Evolutionary conservation across 306 rosid species (phyloP).

Genomic region (Casuarina equisetifolia): DNA sequence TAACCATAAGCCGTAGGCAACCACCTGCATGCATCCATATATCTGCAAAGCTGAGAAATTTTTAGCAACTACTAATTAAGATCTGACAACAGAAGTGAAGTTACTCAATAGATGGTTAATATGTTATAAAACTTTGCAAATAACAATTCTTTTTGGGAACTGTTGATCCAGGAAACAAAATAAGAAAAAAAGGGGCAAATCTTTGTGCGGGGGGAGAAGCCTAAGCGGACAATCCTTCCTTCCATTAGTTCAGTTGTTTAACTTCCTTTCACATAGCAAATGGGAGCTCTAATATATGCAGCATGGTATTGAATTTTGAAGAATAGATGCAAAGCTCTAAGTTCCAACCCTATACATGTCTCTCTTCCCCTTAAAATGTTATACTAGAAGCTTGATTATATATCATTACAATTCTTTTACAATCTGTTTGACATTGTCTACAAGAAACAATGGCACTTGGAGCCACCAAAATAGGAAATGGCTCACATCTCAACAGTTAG

Average conservation of each 20-base stretch:
- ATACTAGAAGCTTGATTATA: background rate
- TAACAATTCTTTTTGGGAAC: no score
- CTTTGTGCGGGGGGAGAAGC: no score
- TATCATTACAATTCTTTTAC: background rate
- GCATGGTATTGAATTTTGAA: background rate
- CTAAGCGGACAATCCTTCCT: no score
- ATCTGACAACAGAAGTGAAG: background rate
- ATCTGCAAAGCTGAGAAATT: background rate
- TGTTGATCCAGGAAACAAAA: no score
- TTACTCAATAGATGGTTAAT: background rate
- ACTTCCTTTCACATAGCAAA: background rate
- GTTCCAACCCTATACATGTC: background rate
- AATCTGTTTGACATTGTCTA: background rate
- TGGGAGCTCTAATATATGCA: background rate
- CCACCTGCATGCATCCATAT: background rate
- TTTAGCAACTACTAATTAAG: background rate
- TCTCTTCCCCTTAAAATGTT: background rate
- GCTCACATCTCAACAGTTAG: no score
- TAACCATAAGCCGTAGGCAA: conserved; percentile 20
- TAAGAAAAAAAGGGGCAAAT: no score
- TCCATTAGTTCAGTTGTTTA: background rate
- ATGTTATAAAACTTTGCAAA: background rate
- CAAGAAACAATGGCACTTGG: background rate
- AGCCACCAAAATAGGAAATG: background rate
- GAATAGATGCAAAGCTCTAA: background rate